These are phyloP conservation scores for Paramarasmius palmivorus DNA, from an alignment of 1,284 basidiomycete genomes.

Conservation along the genomic window DNA sequence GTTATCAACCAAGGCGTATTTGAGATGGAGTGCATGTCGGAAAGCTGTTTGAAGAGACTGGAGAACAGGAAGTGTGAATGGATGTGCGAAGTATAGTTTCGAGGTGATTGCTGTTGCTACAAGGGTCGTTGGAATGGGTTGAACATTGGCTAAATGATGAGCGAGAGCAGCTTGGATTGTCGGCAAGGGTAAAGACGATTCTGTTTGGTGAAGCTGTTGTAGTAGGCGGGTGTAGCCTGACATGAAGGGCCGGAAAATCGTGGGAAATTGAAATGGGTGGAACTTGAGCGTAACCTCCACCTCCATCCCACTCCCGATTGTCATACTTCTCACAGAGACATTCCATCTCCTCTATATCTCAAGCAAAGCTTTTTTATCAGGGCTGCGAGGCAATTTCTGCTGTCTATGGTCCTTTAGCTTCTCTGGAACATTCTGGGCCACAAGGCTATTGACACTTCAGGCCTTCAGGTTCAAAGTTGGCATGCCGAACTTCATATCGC, in stretches of 20 bases:
- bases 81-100: conserved; percentile 49
- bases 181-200: conserved; percentile 45
- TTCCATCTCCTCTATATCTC: too few relatives aligned
- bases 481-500: too few relatives aligned
- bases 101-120: conserved; percentile 66
- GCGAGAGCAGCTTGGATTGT: conserved; percentile 62
- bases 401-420: too few relatives aligned
- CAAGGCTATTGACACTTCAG: too few relatives aligned
- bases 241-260: background rate
- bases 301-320: too few relatives aligned
- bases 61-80: conserved; percentile 50
- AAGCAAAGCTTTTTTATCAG: too few relatives aligned
- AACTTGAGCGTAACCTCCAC: too few relatives aligned
- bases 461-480: too few relatives aligned
- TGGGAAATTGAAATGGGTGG: background rate
- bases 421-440: too few relatives aligned
- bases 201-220: conserved; percentile 53
- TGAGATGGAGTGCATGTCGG: conserved; percentile 62
- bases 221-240: conserved; percentile 50
- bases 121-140: conserved; percentile 61
- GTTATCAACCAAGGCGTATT: conserved; percentile 41
- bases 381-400: too few relatives aligned
- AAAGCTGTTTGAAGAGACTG: conserved; percentile 58
- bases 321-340: too few relatives aligned
- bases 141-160: conserved; percentile 58